These are phyloP conservation scores for Epichloe sp. DNA, from an alignment of 2,329 filamentous ascomycete species.

Conservation along the genomic window DNA sequence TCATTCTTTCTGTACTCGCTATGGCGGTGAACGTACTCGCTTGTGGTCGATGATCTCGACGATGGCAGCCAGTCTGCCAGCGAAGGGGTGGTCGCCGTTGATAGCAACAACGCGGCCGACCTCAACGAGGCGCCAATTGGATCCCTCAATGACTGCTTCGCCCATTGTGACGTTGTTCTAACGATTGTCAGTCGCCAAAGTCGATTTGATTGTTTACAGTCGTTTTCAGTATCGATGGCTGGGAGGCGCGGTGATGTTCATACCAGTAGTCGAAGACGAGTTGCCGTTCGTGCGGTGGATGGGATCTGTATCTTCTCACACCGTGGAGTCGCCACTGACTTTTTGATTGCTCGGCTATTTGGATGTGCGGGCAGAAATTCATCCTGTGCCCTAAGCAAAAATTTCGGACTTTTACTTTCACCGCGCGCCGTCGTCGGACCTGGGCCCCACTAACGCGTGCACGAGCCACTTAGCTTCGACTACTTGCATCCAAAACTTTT, in stretches of 20 bases:
- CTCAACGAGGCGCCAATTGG: constrained; percentile 92
- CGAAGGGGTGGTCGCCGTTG: constrained; percentile 62
- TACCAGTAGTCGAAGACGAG: constrained; percentile 27
- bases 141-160: constrained; percentile 69
- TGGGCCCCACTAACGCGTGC: background rate
- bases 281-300: constrained; percentile 24
- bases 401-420: constrained; percentile 17
- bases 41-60: constrained; percentile 99
- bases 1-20: background rate
- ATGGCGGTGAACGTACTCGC: constrained; percentile 69
- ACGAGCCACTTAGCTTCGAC: background rate
- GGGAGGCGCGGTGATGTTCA: constrained; percentile 13
- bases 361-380: constrained; percentile 28
- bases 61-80: constrained; percentile 80
- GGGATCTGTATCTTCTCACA: constrained; percentile 22
- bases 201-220: background rate
- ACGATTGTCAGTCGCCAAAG: constrained; percentile 19
- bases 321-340: constrained; percentile 26
- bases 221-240: background rate
- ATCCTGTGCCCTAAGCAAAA: constrained; percentile 29
- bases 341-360: constrained; percentile 27
- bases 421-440: constrained; percentile 8
- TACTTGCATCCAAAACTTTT: background rate
- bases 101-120: constrained; percentile 95
- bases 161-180: constrained; percentile 61